Percentiles rank a stretch among this genome's conserved stretches.
These are phyloP conservation scores for Sporothrix mexicana DNA, from an alignment of 2,329 filamentous ascomycete species.

Conservation along the genomic window DNA sequence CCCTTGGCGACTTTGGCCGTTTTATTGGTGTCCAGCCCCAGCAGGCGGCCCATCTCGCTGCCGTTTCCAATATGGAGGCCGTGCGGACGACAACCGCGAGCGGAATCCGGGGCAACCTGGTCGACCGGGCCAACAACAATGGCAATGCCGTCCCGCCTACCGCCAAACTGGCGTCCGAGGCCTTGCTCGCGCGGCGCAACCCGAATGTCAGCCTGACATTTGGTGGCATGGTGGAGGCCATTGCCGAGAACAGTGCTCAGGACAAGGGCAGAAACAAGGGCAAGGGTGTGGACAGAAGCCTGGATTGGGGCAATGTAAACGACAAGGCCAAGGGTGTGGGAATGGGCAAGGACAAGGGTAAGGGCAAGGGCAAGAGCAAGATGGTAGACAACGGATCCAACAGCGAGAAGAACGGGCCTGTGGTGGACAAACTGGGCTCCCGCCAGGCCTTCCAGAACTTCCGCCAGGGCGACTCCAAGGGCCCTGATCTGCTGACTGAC, in stretches of 20 bases:
- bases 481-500: constrained; percentile 38
- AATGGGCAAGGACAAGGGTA: background rate
- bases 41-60: background rate
- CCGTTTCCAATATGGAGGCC: background rate
- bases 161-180: background rate
- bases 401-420: no score
- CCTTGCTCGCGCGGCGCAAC: background rate
- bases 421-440: background rate
- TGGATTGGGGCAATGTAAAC: background rate
- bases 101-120: constrained; percentile 15
- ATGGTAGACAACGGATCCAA: background rate
- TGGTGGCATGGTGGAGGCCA: background rate
- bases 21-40: constrained; percentile 38
- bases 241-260: no score
- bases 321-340: background rate
- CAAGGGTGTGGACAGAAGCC: background rate
- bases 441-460: constrained; percentile 34
- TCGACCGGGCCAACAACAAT: background rate
- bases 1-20: constrained; percentile 34
- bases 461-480: constrained; percentile 38
- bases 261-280: no score
- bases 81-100: constrained; percentile 4
- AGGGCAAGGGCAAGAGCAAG: constrained; percentile 2
- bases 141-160: constrained; percentile 14
- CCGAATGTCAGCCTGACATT: no score